phyloP scores from a whole-genome alignment of 1,284 basidiomycete species.

The Ustilago trichophora region DNA sequence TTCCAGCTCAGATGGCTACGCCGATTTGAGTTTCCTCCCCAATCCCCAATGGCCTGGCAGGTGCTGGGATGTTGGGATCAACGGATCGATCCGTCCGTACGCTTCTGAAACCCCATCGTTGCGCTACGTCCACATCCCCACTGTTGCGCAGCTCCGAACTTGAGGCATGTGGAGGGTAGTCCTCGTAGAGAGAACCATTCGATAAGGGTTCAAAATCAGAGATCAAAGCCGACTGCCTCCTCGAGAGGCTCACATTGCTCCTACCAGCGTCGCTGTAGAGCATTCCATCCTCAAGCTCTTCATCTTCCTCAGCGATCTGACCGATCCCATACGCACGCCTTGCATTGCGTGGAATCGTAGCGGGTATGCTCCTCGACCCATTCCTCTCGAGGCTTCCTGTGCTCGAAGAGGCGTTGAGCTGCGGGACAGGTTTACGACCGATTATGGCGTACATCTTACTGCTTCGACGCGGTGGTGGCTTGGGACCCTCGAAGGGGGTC shows the following conservation, averaged over 20 bases:
- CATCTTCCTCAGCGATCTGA: constrained; percentile 21
- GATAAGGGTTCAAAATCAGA: constrained; percentile 1
- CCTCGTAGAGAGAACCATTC: not conserved
- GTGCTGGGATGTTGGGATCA: too few relatives aligned
- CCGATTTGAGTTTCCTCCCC: not conserved
- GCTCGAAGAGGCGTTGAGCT: not conserved
- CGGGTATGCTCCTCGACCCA: too few relatives aligned
- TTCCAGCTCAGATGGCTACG: not conserved
- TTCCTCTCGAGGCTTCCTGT: too few relatives aligned
- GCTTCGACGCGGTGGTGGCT: constrained; percentile 19
- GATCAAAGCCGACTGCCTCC: constrained; percentile 5
- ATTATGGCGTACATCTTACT: constrained; percentile 21
- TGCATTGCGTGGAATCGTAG: not conserved
- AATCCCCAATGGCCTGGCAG: not conserved
- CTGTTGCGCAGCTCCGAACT: too few relatives aligned
- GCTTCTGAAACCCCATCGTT: not conserved
- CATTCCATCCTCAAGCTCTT: not conserved
- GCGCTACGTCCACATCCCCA: not conserved
- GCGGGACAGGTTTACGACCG: not conserved
- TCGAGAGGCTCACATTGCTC: not conserved
- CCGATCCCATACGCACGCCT: constrained; percentile 5
- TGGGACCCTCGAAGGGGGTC: not conserved
- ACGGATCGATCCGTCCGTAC: not conserved
- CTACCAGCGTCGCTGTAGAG: too few relatives aligned
- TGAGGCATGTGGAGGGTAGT: too few relatives aligned